Evolutionary conservation across 192 early-diverging fungal species (phyloP).

Genomic region (Linnemannia zychae): DNA sequence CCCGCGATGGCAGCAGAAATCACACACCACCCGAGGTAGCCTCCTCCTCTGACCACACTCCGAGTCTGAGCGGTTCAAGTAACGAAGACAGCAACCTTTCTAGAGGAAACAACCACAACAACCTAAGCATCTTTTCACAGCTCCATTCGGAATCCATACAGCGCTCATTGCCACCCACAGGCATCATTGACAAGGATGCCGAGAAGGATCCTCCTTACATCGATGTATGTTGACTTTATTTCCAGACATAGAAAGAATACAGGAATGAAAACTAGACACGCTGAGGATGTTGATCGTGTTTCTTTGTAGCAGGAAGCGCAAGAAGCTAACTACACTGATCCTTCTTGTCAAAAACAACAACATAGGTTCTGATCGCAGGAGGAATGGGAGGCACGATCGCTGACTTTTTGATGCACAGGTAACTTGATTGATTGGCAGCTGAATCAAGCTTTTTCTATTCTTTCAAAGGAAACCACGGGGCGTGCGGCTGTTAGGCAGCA

Average conservation of each 20-base stretch:
- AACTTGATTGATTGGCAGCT: not conserved
- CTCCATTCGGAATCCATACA: conserved; percentile 16
- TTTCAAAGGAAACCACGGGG: too few species aligned
- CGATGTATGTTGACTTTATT: conserved; percentile 17
- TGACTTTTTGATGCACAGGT: conserved; percentile 67
- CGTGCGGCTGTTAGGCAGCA: not conserved
- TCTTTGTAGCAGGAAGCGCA: not conserved
- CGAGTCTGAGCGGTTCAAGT: not conserved
- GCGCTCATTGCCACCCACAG: conserved; percentile 13
- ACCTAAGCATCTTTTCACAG: conserved; percentile 28
- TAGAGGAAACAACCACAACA: not conserved
- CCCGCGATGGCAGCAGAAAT: not conserved
- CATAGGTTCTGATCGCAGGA: conserved; percentile 64
- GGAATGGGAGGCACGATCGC: conserved; percentile 64
- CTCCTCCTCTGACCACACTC: not conserved
- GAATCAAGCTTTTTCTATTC: not conserved
- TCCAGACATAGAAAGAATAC: not conserved
- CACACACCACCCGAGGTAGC: conserved; percentile 1
- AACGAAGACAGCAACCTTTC: not conserved
- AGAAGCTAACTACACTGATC: not conserved
- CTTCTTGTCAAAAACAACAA: not conserved
- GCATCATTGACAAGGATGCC: conserved; percentile 1
- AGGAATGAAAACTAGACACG: too few species aligned
- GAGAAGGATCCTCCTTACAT: conserved; percentile 35
- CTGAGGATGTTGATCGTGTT: not conserved